Evolutionary conservation across 2,329 filamentous ascomycete genomes (phyloP).

Genomic region (Tetracladium maxilliforme): DNA sequence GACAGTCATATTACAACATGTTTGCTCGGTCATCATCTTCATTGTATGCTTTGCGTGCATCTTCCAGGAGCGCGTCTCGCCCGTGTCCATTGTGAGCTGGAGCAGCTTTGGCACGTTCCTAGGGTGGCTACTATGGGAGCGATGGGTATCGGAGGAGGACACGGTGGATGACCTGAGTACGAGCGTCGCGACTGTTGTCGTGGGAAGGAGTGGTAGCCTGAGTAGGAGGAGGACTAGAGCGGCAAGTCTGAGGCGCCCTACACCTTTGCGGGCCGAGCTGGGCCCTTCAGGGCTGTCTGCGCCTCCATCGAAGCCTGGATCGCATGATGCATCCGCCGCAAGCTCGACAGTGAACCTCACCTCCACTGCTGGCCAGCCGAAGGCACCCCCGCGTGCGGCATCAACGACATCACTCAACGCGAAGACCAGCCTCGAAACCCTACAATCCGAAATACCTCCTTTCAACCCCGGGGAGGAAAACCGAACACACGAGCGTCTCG

Average conservation of each 20-base stretch:
- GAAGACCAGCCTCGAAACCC: too few relatives aligned
- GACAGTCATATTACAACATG: slow-evolving; percentile 92
- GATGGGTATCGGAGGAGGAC: slow-evolving; percentile 67
- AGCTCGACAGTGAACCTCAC: too few relatives aligned
- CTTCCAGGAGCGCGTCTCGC: slow-evolving; percentile 72
- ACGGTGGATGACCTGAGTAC: slow-evolving; percentile 28
- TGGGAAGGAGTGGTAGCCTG: too few relatives aligned
- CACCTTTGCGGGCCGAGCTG: too few relatives aligned
- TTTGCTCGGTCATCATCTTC: slow-evolving; percentile 89
- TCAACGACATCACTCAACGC: slow-evolving; percentile 1
- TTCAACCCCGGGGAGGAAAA: slow-evolving; percentile 15
- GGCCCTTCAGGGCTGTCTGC: too few relatives aligned
- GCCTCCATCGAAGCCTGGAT: too few relatives aligned
- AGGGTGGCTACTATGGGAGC: slow-evolving; percentile 85
- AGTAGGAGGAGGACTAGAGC: slow-evolving; percentile 7
- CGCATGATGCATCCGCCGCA: too few relatives aligned
- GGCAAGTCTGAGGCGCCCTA: too few relatives aligned
- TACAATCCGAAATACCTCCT: too few relatives aligned
- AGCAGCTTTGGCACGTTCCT: slow-evolving; percentile 70
- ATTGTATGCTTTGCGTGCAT: slow-evolving; percentile 89
- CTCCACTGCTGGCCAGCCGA: too few relatives aligned
- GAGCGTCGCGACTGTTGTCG: slow-evolving; percentile 4
- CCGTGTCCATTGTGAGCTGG: slow-evolving; percentile 76
- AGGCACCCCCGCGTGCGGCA: too few relatives aligned
- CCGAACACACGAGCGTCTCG: slow-evolving; percentile 46